Percentiles rank a stretch among this genome's conserved stretches.
Evolutionary conservation across 495 filamentous ascomycete species (phyloP).

Genomic region (Neurospora pannonica): DNA sequence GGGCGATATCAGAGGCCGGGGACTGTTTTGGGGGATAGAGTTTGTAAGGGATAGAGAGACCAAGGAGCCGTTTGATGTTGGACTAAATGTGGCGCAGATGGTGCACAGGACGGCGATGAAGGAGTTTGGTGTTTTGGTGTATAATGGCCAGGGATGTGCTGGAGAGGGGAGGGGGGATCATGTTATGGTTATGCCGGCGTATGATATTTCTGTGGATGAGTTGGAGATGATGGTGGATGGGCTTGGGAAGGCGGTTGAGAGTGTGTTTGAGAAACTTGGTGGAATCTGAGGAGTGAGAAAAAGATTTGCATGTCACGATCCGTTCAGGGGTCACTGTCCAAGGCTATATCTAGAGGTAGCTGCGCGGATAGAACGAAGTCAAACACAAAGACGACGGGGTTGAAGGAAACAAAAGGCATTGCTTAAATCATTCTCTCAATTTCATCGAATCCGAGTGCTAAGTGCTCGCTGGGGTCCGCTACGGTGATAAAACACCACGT

Average conservation of each 20-base stretch:
- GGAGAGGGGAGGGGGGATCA: conserved; percentile 61
- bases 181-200: conserved; percentile 50
- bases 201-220: conserved; percentile 23
- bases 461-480: background rate
- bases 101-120: conserved; percentile 44
- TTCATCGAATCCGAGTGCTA: background rate
- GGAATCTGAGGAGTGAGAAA: background rate
- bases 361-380: background rate
- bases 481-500: background rate
- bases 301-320: background rate
- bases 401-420: background rate
- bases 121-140: conserved; percentile 51
- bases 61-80: conserved; percentile 36
- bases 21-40: conserved; percentile 55
- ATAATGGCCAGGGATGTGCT: conserved; percentile 55
- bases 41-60: conserved; percentile 42
- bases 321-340: background rate
- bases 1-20: conserved; percentile 54
- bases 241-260: conserved; percentile 9
- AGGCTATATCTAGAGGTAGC: background rate
- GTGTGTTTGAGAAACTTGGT: background rate
- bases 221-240: conserved; percentile 45
- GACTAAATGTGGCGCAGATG: conserved; percentile 26
- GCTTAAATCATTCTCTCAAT: background rate
- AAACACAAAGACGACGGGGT: background rate